Conservation (phyloP, 164 flowering plant genomes). For the Aristolochia contorta region DNA sequence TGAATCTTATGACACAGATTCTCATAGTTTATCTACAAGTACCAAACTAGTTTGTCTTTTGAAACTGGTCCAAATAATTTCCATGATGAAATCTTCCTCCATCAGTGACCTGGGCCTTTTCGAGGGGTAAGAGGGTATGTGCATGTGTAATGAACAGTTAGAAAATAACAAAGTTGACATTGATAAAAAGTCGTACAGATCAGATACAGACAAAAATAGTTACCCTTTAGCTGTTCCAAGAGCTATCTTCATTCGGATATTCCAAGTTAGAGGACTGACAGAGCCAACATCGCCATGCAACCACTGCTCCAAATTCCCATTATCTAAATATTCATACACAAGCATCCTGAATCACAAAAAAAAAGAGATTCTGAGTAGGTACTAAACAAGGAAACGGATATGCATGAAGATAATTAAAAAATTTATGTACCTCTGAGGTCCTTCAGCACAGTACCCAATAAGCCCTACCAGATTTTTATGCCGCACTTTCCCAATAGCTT, state of each 20-base stretch:
- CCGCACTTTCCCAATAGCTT: conserved; percentile 90
- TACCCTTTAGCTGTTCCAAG: conserved; percentile 93
- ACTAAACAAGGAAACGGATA: not conserved
- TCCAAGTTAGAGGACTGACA: conserved; percentile 91
- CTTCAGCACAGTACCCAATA: conserved; percentile 94
- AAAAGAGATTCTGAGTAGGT: not conserved
- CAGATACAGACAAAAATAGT: conserved; percentile 2
- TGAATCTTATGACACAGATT: too few species aligned
- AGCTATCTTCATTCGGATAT: conserved; percentile 73
- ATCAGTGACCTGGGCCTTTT: not conserved
- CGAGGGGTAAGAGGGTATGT: too few species aligned
- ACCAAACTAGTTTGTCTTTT: too few species aligned
- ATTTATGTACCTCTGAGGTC: conserved; percentile 69
- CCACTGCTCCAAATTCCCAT: conserved; percentile 95
- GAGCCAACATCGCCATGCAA: conserved; percentile 90
- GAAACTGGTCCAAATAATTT: too few species aligned
- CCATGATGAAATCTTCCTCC: too few species aligned
- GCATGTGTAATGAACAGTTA: not conserved
- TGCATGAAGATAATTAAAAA: not conserved
- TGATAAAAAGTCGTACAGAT: not conserved
- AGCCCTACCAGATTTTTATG: conserved; percentile 92
- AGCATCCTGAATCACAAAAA: conserved; percentile 59
- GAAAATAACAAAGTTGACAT: not conserved
- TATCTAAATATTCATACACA: conserved; percentile 88
- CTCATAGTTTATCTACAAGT: too few species aligned